Evolutionary conservation across 306 rosid genomes (phyloP), one percentile per base, ranked within the genome.

Genomic region (Vachellia pachyceras): DNA sequence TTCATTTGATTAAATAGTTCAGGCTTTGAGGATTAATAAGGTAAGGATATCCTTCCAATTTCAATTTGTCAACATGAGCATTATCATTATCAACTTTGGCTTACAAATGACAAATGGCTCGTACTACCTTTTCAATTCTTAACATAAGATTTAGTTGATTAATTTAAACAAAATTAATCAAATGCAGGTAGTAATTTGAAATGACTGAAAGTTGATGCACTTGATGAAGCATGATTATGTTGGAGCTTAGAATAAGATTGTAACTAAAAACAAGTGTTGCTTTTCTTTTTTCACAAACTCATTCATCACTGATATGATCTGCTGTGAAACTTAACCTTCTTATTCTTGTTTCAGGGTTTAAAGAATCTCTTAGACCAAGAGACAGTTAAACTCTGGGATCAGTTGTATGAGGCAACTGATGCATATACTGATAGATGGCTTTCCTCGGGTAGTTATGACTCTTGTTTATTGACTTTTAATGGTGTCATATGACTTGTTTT

Each of bases 401-500:
- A 92, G 46, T 84, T 95, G 83, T 95, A 91, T 84, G 90, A 88
- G 79, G 78, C 70, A 82, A 92, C 97, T 83, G 98, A 95, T 82
- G 88, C 81, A 57, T 95, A 89, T 80, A 95, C 98, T 20, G 97
- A 95, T 69, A 90, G 89, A 81, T 95, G 98, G 98, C 91, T 90
- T 73, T 91, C 97, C 64, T 91, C 97, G 84, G 98, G 98, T 92
- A 82, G 84, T 82, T 73, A 73, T 42, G n/a, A 23, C 46, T n/a
- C n/a, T n/a, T 54, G n/a, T n/a, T n/a, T 46, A 79, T 25, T 72
- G 65, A 57, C n/a, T 58, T n/a, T 72, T 18, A 39, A 66, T 60
- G 18, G 67, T 65, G 72, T 79, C 61, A 58, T 63, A 35, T 63
- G 76, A 58, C 49, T 79, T 73, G 61, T 60, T 54, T 63, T 49